These are phyloP conservation scores for Melanogaster broomeanus DNA, from an alignment of 768 basidiomycete genomes.

Conservation along the genomic window DNA sequence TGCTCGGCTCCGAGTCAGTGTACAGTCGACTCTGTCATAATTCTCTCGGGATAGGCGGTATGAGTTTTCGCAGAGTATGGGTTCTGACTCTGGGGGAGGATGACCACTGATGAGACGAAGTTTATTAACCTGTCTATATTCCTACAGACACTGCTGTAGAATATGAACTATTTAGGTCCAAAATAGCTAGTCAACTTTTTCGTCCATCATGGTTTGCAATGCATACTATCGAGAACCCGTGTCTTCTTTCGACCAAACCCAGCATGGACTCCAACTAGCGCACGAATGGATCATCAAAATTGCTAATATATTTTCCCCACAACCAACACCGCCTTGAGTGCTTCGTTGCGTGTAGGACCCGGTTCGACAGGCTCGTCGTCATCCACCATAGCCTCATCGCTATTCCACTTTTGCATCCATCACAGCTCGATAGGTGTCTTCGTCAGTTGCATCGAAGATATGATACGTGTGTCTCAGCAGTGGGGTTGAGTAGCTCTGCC, in stretches of 20 bases:
- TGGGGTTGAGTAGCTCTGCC: not conserved
- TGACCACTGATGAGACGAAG: no score
- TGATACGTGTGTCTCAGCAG: not conserved
- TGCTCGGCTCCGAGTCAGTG: no score
- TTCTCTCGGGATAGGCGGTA: no score
- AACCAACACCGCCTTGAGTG: constrained; percentile 20
- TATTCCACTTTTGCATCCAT: not conserved
- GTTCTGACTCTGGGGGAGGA: no score
- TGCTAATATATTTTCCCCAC: constrained; percentile 18
- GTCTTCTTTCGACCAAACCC: constrained; percentile 14
- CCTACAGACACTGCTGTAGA: no score
- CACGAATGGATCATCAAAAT: constrained; percentile 21
- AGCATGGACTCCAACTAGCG: constrained; percentile 23
- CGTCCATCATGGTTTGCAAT: no score
- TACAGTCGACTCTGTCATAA: no score
- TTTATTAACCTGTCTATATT: no score
- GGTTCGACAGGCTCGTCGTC: not conserved
- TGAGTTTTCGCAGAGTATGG: not conserved
- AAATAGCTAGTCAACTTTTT: no score
- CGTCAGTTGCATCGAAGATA: not conserved
- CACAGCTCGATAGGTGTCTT: not conserved
- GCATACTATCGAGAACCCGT: no score
- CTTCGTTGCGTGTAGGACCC: constrained; percentile 20
- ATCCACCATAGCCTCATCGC: not conserved
- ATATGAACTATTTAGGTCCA: no score